Evolutionary conservation across 2,329 filamentous ascomycete species (phyloP), one percentile per base, ranked within the genome.

Genomic region (Aplosporella prunicola): DNA sequence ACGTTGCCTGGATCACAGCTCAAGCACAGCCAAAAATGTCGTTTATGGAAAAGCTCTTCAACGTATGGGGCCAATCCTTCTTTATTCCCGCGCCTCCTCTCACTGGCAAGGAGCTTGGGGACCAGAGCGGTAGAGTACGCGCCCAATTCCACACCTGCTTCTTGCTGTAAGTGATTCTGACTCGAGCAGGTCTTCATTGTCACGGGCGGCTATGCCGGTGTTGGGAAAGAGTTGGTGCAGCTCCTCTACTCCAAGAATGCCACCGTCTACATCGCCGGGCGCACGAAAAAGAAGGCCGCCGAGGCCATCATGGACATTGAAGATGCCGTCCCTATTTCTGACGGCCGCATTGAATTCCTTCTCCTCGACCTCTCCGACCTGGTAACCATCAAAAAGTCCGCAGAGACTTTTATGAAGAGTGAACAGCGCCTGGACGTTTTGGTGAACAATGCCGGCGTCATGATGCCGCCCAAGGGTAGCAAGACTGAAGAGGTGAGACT

Each of bases 211-310:
- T 60, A 63, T 35, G 49, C 61, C 0, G 67, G 67, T 23, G 60
- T 75, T 5, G 73, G 73, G 8, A 63, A 66, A 26, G 68, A 75
- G 45, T 59, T 77, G 14, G 59, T 58, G 20, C 63, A 64, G 25
- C 63, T 78, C 3, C 60, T 79, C 9, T 78, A 77, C 51, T 51
- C 56, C 9, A 64, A 62, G 23, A 69, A 73, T 38, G 72, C 61
- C 23, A 72, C 59, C 2, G 66, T 78, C n/a, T 77, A 75, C 51
- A 51, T 74, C 17, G 71, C 71, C 4, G 64, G 65, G 3, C 69
- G 73, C 20, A 65, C 55, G 3, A 47, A 59, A 22, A 51, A 60
- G n/a, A 70, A 69, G 43, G 69, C 60, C 9, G 51, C 53, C 3
- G 43, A 50, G 1, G 69, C 69, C 25, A 69, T 77, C 30, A 49